phyloP scores from a whole-genome alignment of 495 filamentous ascomycete species.

The Aspergillus biplanus region DNA sequence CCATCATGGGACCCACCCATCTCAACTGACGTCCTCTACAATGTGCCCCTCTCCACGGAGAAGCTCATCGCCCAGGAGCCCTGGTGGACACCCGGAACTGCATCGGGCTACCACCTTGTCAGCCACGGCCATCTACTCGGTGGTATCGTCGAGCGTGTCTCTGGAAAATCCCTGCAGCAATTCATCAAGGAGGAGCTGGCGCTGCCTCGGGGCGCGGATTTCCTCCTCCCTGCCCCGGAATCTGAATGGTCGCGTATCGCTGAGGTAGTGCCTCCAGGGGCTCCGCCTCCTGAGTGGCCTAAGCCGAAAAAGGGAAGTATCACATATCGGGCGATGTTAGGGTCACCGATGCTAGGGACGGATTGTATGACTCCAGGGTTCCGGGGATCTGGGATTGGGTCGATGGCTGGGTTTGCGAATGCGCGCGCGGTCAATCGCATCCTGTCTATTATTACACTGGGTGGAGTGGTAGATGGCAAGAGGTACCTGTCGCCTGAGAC shows the following conservation, averaged over 20 bases:
- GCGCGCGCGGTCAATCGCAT: conserved; percentile 38
- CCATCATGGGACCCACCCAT: conserved; percentile 40
- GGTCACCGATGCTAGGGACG: conserved; percentile 11
- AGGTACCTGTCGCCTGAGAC: conserved; percentile 35
- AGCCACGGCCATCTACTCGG: conserved; percentile 45
- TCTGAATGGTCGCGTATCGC: conserved; percentile 37
- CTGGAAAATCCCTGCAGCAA: conserved; percentile 40
- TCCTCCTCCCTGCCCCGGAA: conserved; percentile 39
- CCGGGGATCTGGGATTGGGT: conserved; percentile 31
- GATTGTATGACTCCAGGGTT: conserved; percentile 25
- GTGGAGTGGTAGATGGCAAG: conserved; percentile 36
- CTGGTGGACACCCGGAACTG: conserved; percentile 48
- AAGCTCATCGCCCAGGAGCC: conserved; percentile 43
- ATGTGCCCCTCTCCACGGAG: conserved; percentile 31
- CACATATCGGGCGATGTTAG: conserved; percentile 18
- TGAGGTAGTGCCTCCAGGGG: conserved; percentile 26
- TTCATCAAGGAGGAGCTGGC: conserved; percentile 49
- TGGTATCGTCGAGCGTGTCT: conserved; percentile 42
- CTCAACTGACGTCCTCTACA: conserved; percentile 33
- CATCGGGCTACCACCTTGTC: conserved; percentile 42
- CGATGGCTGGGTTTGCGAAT: conserved; percentile 38
- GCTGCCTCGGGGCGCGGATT: conserved; percentile 43
- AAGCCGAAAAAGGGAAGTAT: conserved; percentile 23
- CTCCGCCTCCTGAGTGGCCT: neutral
- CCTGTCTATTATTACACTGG: conserved; percentile 34